Evolutionary conservation across 805 yeast genomes (phyloP).

Genomic region (Wickerhamiella lipophila): DNA sequence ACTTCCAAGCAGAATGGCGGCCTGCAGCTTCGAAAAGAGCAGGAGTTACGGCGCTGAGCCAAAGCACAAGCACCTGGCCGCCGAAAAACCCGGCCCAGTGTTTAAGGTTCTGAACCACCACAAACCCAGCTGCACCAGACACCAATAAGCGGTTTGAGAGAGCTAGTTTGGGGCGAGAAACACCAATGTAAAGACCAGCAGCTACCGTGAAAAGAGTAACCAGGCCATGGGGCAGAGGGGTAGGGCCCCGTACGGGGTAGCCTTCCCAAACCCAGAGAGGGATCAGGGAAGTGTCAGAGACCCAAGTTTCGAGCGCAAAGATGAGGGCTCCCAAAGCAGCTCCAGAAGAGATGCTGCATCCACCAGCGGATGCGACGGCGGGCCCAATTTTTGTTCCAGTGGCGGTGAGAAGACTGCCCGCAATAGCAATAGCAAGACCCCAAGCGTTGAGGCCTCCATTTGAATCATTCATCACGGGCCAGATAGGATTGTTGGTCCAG

Average conservation of each 20-base stretch:
- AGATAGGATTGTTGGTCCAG: constrained; percentile 82
- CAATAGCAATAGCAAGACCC: constrained; percentile 52
- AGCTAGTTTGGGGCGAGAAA: constrained; percentile 23
- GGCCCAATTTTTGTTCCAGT: constrained; percentile 16
- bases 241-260: constrained; percentile 72
- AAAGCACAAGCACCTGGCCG: constrained; percentile 48
- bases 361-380: constrained; percentile 19
- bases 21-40: constrained; percentile 45
- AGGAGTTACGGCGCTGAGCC: constrained; percentile 51
- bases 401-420: constrained; percentile 39
- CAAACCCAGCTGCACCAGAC: constrained; percentile 39
- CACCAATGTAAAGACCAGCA: constrained; percentile 42
- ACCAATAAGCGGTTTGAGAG: constrained; percentile 29
- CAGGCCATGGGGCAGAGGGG: constrained; percentile 75
- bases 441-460: constrained; percentile 78
- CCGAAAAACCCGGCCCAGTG: constrained; percentile 72
- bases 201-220: constrained; percentile 45
- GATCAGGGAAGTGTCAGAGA: constrained; percentile 74
- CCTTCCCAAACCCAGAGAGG: constrained; percentile 98
- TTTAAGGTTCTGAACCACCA: constrained; percentile 37
- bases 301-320: constrained; percentile 57
- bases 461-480: constrained; percentile 82
- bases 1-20: constrained; percentile 40
- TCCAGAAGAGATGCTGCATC: constrained; percentile 36
- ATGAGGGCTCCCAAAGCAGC: constrained; percentile 66